Percentiles rank a stretch among this genome's conserved stretches.
These are phyloP conservation scores for Pseudocercospora macadamiae DNA, from an alignment of 2,329 filamentous ascomycete species.

Conservation along the genomic window DNA sequence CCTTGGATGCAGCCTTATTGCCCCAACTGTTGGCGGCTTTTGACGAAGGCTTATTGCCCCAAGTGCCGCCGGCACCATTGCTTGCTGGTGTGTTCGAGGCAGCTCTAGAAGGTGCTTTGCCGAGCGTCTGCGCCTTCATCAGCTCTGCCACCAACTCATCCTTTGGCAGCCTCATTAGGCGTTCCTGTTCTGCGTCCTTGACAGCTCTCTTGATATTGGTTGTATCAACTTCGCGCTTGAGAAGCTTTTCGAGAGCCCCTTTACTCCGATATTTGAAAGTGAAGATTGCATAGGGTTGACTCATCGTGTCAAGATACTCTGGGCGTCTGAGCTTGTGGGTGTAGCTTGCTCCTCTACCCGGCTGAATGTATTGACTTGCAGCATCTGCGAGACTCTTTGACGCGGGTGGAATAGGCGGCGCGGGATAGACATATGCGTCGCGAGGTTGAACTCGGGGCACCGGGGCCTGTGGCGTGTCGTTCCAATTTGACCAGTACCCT, in stretches of 20 bases:
- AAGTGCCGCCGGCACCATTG: neutral
- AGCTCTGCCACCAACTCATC: slow-evolving; percentile 36
- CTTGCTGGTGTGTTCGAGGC: slow-evolving; percentile 10
- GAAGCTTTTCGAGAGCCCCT: slow-evolving; percentile 40
- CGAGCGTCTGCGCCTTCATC: slow-evolving; percentile 21
- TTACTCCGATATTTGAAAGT: slow-evolving; percentile 51
- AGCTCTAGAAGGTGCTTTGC: neutral
- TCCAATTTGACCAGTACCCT: slow-evolving; percentile 39
- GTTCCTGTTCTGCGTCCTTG: slow-evolving; percentile 26
- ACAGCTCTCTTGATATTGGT: slow-evolving; percentile 28
- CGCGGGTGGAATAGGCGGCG: slow-evolving; percentile 31
- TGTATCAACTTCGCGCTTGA: slow-evolving; percentile 32
- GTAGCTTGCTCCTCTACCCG: slow-evolving; percentile 43
- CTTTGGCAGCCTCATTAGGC: slow-evolving; percentile 35
- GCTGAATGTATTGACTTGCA: slow-evolving; percentile 21
- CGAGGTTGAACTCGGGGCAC: slow-evolving; percentile 22
- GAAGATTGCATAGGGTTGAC: slow-evolving; percentile 50
- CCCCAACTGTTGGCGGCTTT: neutral
- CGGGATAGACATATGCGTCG: slow-evolving; percentile 36
- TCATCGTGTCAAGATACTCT: slow-evolving; percentile 46
- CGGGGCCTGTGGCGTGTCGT: slow-evolving; percentile 3
- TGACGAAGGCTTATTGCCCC: neutral
- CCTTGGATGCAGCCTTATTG: slow-evolving; percentile 10
- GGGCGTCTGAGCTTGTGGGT: slow-evolving; percentile 42
- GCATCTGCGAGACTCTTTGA: slow-evolving; percentile 28